A percentile compares a stretch with the other conserved stretches of the same genome.
Conservation (phyloP, 768 basidiomycete species). For the Dacryopinax spathularia region DNA sequence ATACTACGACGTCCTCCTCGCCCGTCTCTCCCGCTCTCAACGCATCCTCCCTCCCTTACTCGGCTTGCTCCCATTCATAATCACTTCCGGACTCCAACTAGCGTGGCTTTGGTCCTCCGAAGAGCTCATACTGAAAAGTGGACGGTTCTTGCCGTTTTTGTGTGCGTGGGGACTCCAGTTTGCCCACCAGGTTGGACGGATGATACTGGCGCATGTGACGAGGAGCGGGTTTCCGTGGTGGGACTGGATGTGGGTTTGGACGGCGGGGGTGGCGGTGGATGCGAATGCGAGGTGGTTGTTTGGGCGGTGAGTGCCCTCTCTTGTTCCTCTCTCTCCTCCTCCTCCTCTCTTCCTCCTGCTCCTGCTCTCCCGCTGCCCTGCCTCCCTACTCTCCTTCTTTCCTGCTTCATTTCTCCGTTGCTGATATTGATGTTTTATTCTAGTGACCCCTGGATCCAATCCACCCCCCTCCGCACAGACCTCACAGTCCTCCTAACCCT, state of each 20-base stretch:
- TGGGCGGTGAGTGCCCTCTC: conserved; percentile 39
- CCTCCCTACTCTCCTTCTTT: neutral
- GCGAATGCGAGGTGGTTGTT: conserved; percentile 61
- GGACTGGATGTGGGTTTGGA: conserved; percentile 81
- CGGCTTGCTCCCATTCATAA: conserved; percentile 65
- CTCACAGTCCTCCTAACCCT: conserved; percentile 63
- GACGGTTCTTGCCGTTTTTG: conserved; percentile 73
- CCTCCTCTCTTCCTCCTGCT: conserved; percentile 5
- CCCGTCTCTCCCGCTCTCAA: conserved; percentile 1
- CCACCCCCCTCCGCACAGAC: conserved; percentile 42
- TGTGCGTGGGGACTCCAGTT: conserved; percentile 89
- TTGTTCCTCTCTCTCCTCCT: neutral
- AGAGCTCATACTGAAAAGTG: conserved; percentile 56
- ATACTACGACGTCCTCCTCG: conserved; percentile 25
- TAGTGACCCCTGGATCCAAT: conserved; percentile 62
- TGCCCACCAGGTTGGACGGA: conserved; percentile 65
- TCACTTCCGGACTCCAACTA: conserved; percentile 56
- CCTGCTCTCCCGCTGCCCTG: neutral
- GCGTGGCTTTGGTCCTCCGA: conserved; percentile 67
- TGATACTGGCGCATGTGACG: conserved; percentile 90
- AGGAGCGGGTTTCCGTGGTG: conserved; percentile 68
- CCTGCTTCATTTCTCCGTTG: conserved; percentile 6
- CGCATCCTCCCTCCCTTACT: conserved; percentile 41
- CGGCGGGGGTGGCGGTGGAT: conserved; percentile 59
- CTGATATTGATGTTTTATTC: conserved; percentile 6